These are phyloP conservation scores for Sporisorium graminicola DNA, from an alignment of 1,284 basidiomycete genomes.

Conservation along the genomic window DNA sequence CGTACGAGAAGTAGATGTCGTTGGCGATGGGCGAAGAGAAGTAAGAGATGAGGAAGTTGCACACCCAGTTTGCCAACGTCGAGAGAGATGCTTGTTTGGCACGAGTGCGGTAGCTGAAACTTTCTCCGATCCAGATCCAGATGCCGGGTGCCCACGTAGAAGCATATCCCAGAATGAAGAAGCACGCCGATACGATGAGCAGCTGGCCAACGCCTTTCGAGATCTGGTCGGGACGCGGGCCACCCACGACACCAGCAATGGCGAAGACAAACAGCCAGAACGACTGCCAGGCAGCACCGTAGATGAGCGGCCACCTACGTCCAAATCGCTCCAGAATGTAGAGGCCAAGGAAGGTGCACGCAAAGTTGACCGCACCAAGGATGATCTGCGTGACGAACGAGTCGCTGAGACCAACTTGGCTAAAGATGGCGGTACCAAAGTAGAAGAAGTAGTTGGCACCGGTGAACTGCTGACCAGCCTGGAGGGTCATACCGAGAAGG, in stretches of 20 bases:
- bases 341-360: slow-evolving; percentile 75
- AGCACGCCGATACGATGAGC: slow-evolving; percentile 82
- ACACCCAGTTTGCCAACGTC: slow-evolving; percentile 78
- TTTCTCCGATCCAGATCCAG: slow-evolving; percentile 73
- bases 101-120: slow-evolving; percentile 80
- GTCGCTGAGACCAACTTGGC: slow-evolving; percentile 76
- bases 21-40: slow-evolving; percentile 71
- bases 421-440: slow-evolving; percentile 77
- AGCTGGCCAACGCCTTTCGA: slow-evolving; percentile 72
- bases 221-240: slow-evolving; percentile 71
- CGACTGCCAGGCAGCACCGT: slow-evolving; percentile 75
- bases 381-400: slow-evolving; percentile 77
- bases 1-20: slow-evolving; percentile 75
- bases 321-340: slow-evolving; percentile 75
- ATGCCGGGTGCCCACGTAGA: slow-evolving; percentile 76
- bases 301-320: slow-evolving; percentile 73
- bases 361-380: slow-evolving; percentile 75
- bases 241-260: slow-evolving; percentile 78
- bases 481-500: slow-evolving; percentile 75
- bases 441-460: slow-evolving; percentile 74
- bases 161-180: slow-evolving; percentile 84
- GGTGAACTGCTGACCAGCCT: slow-evolving; percentile 81
- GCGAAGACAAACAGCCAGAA: slow-evolving; percentile 83
- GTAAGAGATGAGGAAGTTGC: slow-evolving; percentile 82
- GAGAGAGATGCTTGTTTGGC: slow-evolving; percentile 82